Evolutionary conservation across 495 filamentous ascomycete genomes (phyloP).

Genomic region (Penicillium turbatum): DNA sequence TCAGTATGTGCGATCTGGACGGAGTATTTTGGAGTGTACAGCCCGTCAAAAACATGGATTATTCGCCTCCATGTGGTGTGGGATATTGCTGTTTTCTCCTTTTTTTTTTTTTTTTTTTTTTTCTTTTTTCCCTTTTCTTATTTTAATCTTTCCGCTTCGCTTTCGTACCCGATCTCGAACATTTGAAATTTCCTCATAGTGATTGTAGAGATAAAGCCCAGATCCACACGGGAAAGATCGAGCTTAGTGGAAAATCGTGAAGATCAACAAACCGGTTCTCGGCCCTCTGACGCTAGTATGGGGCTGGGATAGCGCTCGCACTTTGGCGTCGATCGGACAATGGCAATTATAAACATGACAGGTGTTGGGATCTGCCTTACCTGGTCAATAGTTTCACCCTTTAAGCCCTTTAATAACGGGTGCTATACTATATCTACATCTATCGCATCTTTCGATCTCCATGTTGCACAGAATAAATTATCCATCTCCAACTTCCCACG

Average conservation of each 20-base stretch:
- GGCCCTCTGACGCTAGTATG: not conserved
- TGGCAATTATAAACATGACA: not conserved
- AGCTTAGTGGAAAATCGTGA: not conserved
- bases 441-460: too few relatives aligned
- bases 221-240: not conserved
- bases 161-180: not conserved
- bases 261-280: slow-evolving; percentile 1
- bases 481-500: too few relatives aligned
- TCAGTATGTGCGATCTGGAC: too few relatives aligned
- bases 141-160: not conserved
- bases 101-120: not conserved
- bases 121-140: not conserved
- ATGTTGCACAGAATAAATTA: too few relatives aligned
- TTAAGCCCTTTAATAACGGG: too few relatives aligned
- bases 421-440: too few relatives aligned
- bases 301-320: not conserved
- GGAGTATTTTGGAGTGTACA: too few relatives aligned
- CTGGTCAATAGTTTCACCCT: too few relatives aligned
- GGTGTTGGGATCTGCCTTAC: too few relatives aligned
- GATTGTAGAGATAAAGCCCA: too few relatives aligned
- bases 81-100: not conserved
- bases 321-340: not conserved
- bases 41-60: not conserved
- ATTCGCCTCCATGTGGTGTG: not conserved
- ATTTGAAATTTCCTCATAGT: not conserved